Conservation (phyloP, 2,329 filamentous ascomycete genomes). For the Coccinonectria pachysandricola region DNA sequence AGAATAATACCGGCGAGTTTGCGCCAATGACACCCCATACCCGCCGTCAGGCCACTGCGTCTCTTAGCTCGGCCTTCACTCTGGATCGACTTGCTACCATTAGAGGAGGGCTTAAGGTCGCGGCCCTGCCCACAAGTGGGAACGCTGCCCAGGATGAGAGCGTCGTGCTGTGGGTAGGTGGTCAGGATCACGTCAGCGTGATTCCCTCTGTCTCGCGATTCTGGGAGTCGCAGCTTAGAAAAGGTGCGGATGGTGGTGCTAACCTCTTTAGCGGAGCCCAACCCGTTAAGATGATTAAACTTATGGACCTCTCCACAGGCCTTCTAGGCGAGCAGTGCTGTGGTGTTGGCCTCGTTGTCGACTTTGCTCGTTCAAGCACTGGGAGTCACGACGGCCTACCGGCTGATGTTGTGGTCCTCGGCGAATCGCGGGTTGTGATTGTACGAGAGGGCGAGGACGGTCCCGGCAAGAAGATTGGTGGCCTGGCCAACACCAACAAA, state of each 20-base stretch:
- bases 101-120: constrained; percentile 42
- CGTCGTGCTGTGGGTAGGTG: constrained; percentile 46
- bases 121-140: constrained; percentile 32
- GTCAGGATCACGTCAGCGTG: constrained; percentile 45
- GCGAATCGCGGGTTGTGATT: constrained; percentile 45
- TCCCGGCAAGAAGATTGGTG: constrained; percentile 32
- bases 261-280: constrained; percentile 47
- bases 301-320: constrained; percentile 41
- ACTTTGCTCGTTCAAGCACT: constrained; percentile 16
- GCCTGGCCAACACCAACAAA: constrained; percentile 24
- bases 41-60: constrained; percentile 40
- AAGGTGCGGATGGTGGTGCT: constrained; percentile 37
- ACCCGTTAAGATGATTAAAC: constrained; percentile 44
- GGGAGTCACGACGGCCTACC: constrained; percentile 32
- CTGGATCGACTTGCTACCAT: constrained; percentile 42
- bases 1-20: constrained; percentile 38
- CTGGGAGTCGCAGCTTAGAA: constrained; percentile 49
- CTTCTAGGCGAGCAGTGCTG: constrained; percentile 48
- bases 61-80: constrained; percentile 31
- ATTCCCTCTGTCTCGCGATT: constrained; percentile 46
- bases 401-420: constrained; percentile 43
- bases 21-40: constrained; percentile 56
- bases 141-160: constrained; percentile 41
- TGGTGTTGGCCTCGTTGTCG: constrained; percentile 36
- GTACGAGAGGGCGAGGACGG: constrained; percentile 43